Evolutionary conservation across 805 yeast species (phyloP), one percentile per base, ranked within the genome.

Genomic region (Isabelozyma heimii): DNA sequence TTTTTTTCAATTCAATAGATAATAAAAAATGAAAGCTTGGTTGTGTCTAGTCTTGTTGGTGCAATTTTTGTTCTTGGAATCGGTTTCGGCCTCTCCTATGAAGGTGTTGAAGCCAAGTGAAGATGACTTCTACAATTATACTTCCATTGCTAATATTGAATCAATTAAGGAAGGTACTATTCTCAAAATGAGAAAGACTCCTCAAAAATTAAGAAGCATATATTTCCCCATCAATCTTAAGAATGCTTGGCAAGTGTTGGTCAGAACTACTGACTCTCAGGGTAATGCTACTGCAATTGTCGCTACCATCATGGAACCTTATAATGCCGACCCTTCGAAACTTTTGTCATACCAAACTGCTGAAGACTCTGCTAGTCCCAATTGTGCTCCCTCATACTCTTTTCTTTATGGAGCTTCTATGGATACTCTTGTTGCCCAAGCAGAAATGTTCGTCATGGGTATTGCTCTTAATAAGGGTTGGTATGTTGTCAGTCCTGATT

Each of bases 121-220:
- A 15, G 72, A 66, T 47, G 48, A 51, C 2, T 67, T 65, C 47
- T 66, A 67, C 47, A 35, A 20, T 2, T 58, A 14, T 65, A 3
- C 65, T 66, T 1, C 45, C 42, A 12, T 20, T 20, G 24, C 24
- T 20, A 64, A 65, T 0, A 62, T 37, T 43, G 64, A 64, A 44
- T 26, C 51, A 26, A 40, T 43, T 2, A 43, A 49, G 4, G 46
- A 54, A 0, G 72, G 72, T 8, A 55, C 61, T 13, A 59, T 67
- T 27, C 52, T 67, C 12, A 60, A 51, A 44, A 44, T 37, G 14
- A 52, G 70, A 48, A 43, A 49, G 16, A 42, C 61, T 4, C 66
- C 69, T 4, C 49, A 50, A 40, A 46, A 38, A 3, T 46, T 63
- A 13, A 55, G 59, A 40, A 48, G 58, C 40, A 17, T 60, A 7